Evolutionary conservation across 805 yeast genomes (phyloP).

Genomic region (Candida bentonensis): DNA sequence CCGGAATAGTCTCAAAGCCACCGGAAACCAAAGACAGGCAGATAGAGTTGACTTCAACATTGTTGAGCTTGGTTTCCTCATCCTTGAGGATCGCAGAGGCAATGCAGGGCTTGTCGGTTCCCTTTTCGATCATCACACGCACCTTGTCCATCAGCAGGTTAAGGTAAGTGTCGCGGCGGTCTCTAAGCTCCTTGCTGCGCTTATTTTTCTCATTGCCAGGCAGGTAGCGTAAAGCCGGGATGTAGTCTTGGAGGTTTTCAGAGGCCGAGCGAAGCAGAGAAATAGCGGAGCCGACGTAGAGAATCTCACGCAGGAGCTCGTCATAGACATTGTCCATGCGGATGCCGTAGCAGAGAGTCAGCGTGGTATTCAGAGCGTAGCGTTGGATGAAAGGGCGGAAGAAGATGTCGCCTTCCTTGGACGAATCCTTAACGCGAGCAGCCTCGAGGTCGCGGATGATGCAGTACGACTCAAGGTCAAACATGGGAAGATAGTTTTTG

Average conservation of each 20-base stretch:
- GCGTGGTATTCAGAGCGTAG: conserved; percentile 25
- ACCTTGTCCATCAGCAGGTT: conserved; percentile 18
- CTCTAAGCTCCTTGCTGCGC: conserved; percentile 17
- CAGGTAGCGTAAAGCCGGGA: conserved; percentile 21
- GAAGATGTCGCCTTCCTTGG: conserved; percentile 11
- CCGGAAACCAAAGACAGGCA: conserved; percentile 71
- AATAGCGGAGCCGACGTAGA: conserved; percentile 19
- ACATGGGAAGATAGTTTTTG: conserved; percentile 20
- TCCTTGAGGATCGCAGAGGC: conserved; percentile 24
- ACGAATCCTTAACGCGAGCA: conserved; percentile 2
- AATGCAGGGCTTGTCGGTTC: conserved; percentile 21
- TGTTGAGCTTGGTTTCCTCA: conserved; percentile 14
- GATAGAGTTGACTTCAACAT: conserved; percentile 38
- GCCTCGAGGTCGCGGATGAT: conserved; percentile 19
- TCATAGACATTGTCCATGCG: conserved; percentile 22
- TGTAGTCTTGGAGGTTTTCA: conserved; percentile 25
- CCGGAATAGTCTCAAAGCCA: conserved; percentile 59
- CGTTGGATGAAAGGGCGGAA: conserved; percentile 23
- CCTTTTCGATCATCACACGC: conserved; percentile 12
- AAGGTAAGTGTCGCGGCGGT: conserved; percentile 22
- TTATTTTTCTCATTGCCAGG: conserved; percentile 19
- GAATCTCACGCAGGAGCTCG: conserved; percentile 18
- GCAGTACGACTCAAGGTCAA: conserved; percentile 23
- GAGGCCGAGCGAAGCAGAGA: conserved; percentile 25
- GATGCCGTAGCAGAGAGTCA: conserved; percentile 28